Evolutionary conservation across 768 basidiomycete species (phyloP).

Genomic region (Lactarius hengduanensis): DNA sequence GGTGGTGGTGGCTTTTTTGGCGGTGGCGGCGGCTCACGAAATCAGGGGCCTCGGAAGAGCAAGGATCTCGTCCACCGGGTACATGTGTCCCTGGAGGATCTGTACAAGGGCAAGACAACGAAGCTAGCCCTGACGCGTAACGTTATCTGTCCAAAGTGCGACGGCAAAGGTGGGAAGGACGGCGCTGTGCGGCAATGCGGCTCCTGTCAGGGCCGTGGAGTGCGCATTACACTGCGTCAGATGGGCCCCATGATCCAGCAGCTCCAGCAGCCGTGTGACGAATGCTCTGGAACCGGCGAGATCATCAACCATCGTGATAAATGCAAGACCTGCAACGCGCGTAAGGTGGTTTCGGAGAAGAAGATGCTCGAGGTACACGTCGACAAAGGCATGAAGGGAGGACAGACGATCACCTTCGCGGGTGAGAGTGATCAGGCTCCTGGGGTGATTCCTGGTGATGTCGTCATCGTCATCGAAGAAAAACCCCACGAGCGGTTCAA

Average conservation of each 20-base stretch:
- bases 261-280: constrained; percentile 92
- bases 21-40: constrained; percentile 56
- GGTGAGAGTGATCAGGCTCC: constrained; percentile 95
- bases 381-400: constrained; percentile 97
- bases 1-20: constrained; percentile 78
- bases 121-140: constrained; percentile 97
- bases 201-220: constrained; percentile 83
- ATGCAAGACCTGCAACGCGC: constrained; percentile 90
- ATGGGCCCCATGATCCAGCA: constrained; percentile 99
- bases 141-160: constrained; percentile 89
- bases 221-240: constrained; percentile 89
- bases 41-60: constrained; percentile 79
- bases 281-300: constrained; percentile 93
- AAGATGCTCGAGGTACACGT: constrained; percentile 97
- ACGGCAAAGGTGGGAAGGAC: constrained; percentile 96
- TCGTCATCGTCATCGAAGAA: constrained; percentile 92
- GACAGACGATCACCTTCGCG: constrained; percentile 82
- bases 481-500: constrained; percentile 87
- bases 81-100: constrained; percentile 93
- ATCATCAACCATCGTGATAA: constrained; percentile 91
- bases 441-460: constrained; percentile 86
- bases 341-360: constrained; percentile 92
- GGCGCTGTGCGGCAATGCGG: constrained; percentile 84
- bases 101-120: constrained; percentile 98
- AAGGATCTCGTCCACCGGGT: constrained; percentile 99